A percentile compares a stretch with the other conserved stretches of the same genome.
Conservation (phyloP, 1,139 yeast genomes). For the Hyphopichia burtonii region DNA sequence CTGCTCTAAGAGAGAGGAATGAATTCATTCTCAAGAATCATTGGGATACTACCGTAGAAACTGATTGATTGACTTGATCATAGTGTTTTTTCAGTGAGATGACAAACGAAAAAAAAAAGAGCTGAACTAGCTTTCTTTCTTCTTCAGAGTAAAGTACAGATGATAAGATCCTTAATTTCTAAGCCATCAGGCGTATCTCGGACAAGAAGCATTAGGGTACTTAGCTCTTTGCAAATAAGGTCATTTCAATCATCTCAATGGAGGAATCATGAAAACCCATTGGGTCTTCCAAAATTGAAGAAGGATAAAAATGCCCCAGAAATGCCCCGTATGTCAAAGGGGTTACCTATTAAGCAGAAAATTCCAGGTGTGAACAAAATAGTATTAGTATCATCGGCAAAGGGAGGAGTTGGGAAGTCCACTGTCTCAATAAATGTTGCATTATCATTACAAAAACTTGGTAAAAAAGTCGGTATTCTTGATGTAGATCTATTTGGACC, state of each 20-base stretch:
- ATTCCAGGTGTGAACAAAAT: slow-evolving; percentile 64
- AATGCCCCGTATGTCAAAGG: slow-evolving; percentile 41
- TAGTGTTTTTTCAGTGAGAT: too few relatives aligned
- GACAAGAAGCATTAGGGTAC: neutral
- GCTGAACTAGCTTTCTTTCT: too few relatives aligned
- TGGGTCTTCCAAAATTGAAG: slow-evolving; percentile 51
- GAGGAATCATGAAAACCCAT: slow-evolving; percentile 29
- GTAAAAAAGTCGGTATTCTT: slow-evolving; percentile 63
- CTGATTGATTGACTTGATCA: too few relatives aligned
- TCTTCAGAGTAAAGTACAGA: too few relatives aligned
- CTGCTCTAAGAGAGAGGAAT: too few relatives aligned
- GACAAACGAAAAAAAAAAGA: too few relatives aligned
- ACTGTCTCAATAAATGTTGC: slow-evolving; percentile 68
- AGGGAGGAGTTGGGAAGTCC: slow-evolving; percentile 72
- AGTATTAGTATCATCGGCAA: slow-evolving; percentile 73
- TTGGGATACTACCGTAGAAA: too few relatives aligned
- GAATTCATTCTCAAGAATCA: too few relatives aligned
- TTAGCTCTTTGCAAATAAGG: neutral
- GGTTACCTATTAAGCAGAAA: slow-evolving; percentile 53
- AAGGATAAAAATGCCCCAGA: slow-evolving; percentile 21
- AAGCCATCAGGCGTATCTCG: too few relatives aligned
- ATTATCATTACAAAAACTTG: slow-evolving; percentile 52
- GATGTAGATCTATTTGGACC: slow-evolving; percentile 90
- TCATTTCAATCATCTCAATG: neutral
- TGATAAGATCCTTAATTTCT: too few relatives aligned